Conservation (phyloP, 2,329 filamentous ascomycete species). For the Fusarium torulosum region DNA sequence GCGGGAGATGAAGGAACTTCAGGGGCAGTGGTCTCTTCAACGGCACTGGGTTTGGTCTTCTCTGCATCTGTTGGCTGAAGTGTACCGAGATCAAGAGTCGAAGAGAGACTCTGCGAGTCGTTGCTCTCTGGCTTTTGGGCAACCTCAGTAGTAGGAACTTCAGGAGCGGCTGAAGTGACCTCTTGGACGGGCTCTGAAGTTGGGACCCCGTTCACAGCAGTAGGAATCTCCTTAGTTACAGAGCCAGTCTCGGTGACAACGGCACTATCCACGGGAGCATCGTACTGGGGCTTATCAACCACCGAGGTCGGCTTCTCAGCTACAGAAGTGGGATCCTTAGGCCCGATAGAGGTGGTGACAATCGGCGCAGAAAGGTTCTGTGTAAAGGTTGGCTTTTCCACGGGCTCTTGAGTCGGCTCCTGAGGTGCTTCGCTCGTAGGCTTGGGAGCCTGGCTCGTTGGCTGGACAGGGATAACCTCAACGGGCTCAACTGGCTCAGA, state of each 20-base stretch:
- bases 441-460: slow-evolving; percentile 7
- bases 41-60: slow-evolving; percentile 15
- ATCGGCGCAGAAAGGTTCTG: slow-evolving; percentile 31
- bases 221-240: slow-evolving; percentile 7
- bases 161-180: slow-evolving; percentile 13
- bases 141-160: slow-evolving; percentile 12
- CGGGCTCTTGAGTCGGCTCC: slow-evolving; percentile 26
- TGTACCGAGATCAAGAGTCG: slow-evolving; percentile 45
- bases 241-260: slow-evolving; percentile 5
- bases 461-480: slow-evolving; percentile 39
- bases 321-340: slow-evolving; percentile 27
- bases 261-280: slow-evolving; percentile 3
- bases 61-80: slow-evolving; percentile 34
- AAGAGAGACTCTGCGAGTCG: slow-evolving; percentile 16
- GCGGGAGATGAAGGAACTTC: slow-evolving; percentile 16
- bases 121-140: slow-evolving; percentile 26
- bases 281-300: slow-evolving; percentile 17
- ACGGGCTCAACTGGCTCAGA: slow-evolving; percentile 24
- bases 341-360: slow-evolving; percentile 41
- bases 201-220: neutral
- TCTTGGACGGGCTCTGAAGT: slow-evolving; percentile 12
- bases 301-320: slow-evolving; percentile 7
- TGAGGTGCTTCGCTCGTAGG: slow-evolving; percentile 16
- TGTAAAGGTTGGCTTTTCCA: slow-evolving; percentile 28
- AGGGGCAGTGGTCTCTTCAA: slow-evolving; percentile 26